Percentiles rank a stretch among this genome's conserved stretches.
phyloP scores from a whole-genome alignment of 2,329 filamentous ascomycete species.

The Colletotrichum nymphaeae region DNA sequence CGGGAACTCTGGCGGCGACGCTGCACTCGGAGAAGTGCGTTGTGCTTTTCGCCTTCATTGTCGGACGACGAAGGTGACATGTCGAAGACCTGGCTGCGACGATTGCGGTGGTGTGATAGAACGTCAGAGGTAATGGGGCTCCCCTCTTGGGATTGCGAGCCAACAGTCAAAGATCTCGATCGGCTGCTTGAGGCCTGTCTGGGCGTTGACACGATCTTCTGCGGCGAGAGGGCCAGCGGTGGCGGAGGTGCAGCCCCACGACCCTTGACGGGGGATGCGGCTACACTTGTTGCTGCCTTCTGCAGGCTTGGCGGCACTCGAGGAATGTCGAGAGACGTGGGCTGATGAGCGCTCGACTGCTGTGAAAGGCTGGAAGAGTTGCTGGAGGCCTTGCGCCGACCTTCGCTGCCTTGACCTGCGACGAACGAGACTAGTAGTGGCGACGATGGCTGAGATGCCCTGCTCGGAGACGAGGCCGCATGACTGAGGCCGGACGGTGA shows the following conservation, averaged over 20 bases:
- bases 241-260: slow-evolving; percentile 62
- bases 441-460: slow-evolving; percentile 74
- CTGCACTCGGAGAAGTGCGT: slow-evolving; percentile 90
- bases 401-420: slow-evolving; percentile 81
- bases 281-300: slow-evolving; percentile 65
- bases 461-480: slow-evolving; percentile 86
- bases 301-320: slow-evolving; percentile 70
- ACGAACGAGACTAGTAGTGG: slow-evolving; percentile 98
- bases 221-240: slow-evolving; percentile 68
- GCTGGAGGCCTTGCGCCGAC: slow-evolving; percentile 89
- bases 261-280: slow-evolving; percentile 67
- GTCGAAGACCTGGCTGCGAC: slow-evolving; percentile 93
- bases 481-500: slow-evolving; percentile 87
- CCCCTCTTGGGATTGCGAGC: slow-evolving; percentile 94
- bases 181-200: slow-evolving; percentile 75
- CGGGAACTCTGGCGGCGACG: slow-evolving; percentile 95
- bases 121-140: slow-evolving; percentile 78
- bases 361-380: slow-evolving; percentile 87
- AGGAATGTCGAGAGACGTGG: slow-evolving; percentile 78
- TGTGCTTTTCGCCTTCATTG: slow-evolving; percentile 93
- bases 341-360: slow-evolving; percentile 77
- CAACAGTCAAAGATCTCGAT: slow-evolving; percentile 89
- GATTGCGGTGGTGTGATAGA: slow-evolving; percentile 83
- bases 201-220: slow-evolving; percentile 70
- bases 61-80: slow-evolving; percentile 98